These are phyloP conservation scores for Ustilago lituana DNA, from an alignment of 1,284 basidiomycete genomes.

Conservation along the genomic window DNA sequence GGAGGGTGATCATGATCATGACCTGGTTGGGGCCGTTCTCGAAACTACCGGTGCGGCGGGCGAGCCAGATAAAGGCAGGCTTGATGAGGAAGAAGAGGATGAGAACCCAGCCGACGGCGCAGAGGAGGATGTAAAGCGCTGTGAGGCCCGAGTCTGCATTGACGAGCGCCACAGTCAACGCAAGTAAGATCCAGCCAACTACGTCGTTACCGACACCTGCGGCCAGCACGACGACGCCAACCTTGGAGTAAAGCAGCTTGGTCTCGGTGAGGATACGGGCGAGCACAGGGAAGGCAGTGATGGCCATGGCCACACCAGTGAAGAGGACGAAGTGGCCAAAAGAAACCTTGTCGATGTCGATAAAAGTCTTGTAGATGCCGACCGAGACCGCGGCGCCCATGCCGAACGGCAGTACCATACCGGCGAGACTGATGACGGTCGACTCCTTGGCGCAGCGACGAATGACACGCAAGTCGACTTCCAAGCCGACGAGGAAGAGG, in stretches of 20 bases:
- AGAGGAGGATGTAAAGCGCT: constrained; percentile 83
- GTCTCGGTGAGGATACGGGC: constrained; percentile 74
- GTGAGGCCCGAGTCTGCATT: constrained; percentile 79
- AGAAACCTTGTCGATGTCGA: constrained; percentile 72
- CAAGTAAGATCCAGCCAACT: constrained; percentile 75
- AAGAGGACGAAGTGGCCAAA: constrained; percentile 93
- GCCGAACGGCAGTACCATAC: constrained; percentile 82
- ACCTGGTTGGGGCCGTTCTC: constrained; percentile 77
- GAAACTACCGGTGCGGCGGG: constrained; percentile 80
- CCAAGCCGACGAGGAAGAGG: constrained; percentile 88
- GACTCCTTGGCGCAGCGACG: constrained; percentile 68
- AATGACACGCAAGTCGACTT: constrained; percentile 84
- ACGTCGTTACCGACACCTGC: constrained; percentile 90
- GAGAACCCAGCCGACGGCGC: constrained; percentile 82
- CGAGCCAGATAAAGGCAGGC: constrained; percentile 76
- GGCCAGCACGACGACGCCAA: constrained; percentile 90
- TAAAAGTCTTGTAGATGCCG: constrained; percentile 82
- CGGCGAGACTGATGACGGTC: constrained; percentile 72
- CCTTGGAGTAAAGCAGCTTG: constrained; percentile 85
- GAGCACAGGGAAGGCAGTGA: constrained; percentile 84
- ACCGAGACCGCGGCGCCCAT: constrained; percentile 83
- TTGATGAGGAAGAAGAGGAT: constrained; percentile 80
- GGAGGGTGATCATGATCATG: constrained; percentile 81
- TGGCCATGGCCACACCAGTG: constrained; percentile 87
- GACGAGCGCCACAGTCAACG: constrained; percentile 87